Base-by-base conservation (phyloP, 192 early-diverging fungal genomes). In the Polychytrium aggregatum region DNA sequence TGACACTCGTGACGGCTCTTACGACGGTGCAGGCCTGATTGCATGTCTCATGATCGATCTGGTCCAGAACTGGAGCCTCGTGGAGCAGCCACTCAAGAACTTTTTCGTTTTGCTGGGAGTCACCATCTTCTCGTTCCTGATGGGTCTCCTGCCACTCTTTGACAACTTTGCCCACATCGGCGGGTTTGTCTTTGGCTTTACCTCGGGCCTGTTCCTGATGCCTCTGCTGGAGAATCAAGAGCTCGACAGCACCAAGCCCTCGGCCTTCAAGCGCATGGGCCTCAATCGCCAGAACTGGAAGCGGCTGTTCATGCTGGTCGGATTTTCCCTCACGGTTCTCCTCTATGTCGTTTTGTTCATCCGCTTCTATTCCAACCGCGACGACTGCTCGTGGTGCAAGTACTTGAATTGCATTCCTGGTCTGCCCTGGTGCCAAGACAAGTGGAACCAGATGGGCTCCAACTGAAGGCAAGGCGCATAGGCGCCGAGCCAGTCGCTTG, bases 141-240 rank as follows among this genome's bases (percentile, higher is more conserved):
- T 90, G 17, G 89, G 89, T 0, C 67, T 82, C 30, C 57, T 92
- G 3, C 87, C 87, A 1, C 76, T 65, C 57, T 53, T 87, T 20
- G 88, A 91, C 60, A 91, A 91, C 59, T 86, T 85, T 60, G 85
- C 88, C 14, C 88, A 91, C 69, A 67, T 88, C 37, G 88, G 86
- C 33, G 84, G 86, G 2, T 86, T 83, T 54, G 54, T 81, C 29
- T 61, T 59, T 39, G 86, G 84, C 0, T 53, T 85, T 30, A 37
- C 85, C 20, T 60, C 82, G 8, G 81, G 84, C 13, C 56, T 83
- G 4, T 55, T 87, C 28, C 80, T 88, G 41, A 73, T 85, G 75
- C 83, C 86, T 0, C n/a, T n/a, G n/a, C n/a, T n/a, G n/a, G n/a
- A n/a, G n/a, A n/a, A n/a, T n/a, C n/a, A n/a, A n/a, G n/a, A n/a